A percentile compares a stretch with the other conserved stretches of the same genome.
These are phyloP conservation scores for Hansfordia pulvinata DNA, from an alignment of 2,329 filamentous ascomycete species.

Conservation along the genomic window DNA sequence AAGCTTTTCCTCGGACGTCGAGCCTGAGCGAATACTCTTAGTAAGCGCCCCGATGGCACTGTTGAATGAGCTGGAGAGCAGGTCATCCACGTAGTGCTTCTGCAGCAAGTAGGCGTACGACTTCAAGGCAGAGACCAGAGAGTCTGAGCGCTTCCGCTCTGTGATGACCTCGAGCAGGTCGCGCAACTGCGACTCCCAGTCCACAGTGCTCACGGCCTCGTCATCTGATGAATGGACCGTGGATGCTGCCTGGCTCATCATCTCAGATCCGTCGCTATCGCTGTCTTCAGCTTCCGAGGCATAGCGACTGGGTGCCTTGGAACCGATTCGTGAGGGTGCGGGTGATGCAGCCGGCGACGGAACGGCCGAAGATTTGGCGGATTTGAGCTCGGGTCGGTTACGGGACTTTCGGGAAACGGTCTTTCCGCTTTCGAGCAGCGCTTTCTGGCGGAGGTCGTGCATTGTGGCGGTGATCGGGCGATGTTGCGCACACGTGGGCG, in stretches of 20 bases:
- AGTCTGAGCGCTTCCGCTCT: constrained; percentile 63
- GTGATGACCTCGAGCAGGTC: constrained; percentile 59
- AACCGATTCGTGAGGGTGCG: constrained; percentile 41
- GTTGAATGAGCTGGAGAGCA: constrained; percentile 47
- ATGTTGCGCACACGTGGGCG: background rate
- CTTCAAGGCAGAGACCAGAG: constrained; percentile 41
- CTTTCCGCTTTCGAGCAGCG: constrained; percentile 56
- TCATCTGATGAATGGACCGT: no score
- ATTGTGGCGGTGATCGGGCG: constrained; percentile 21
- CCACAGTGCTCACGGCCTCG: constrained; percentile 39
- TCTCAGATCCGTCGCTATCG: constrained; percentile 14
- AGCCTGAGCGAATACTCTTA: constrained; percentile 56
- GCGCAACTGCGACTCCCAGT: constrained; percentile 49
- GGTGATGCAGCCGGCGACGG: constrained; percentile 45
- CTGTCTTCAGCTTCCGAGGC: constrained; percentile 49
- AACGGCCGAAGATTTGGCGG: no score
- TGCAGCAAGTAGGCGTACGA: constrained; percentile 55
- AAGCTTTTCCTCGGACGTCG: constrained; percentile 54
- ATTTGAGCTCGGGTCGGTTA: constrained; percentile 37
- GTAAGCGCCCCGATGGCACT: no score
- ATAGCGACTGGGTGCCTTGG: constrained; percentile 45
- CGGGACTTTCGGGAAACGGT: constrained; percentile 57
- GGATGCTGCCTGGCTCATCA: constrained; percentile 38
- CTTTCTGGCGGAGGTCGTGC: constrained; percentile 55
- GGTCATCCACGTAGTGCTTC: constrained; percentile 50